phyloP scores from a whole-genome alignment of 768 basidiomycete species.

The Crassisporium funariophilum region DNA sequence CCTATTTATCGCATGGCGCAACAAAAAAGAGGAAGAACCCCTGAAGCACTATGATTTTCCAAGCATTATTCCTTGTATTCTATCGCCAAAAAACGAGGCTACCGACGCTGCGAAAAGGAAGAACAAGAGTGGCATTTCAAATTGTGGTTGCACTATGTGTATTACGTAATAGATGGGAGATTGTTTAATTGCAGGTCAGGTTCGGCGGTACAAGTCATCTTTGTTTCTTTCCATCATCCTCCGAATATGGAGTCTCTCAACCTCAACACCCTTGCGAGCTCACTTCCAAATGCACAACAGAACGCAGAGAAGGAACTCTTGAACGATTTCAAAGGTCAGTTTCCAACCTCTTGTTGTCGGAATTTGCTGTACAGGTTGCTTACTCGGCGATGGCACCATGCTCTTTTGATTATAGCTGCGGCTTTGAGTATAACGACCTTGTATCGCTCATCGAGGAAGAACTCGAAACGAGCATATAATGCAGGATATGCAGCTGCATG shows the following conservation, averaged over 20 bases:
- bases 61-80: too few species aligned
- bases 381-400: constrained; percentile 1
- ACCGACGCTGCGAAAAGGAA: too few species aligned
- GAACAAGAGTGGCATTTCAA: too few species aligned
- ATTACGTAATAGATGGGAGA: too few species aligned
- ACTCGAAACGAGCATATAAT: constrained; percentile 80
- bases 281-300: constrained; percentile 70
- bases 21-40: too few species aligned
- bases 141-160: too few species aligned
- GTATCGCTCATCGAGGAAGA: constrained; percentile 76
- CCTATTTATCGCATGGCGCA: too few species aligned
- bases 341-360: constrained; percentile 19
- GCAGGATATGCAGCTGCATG: constrained; percentile 80
- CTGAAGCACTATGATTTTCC: too few species aligned
- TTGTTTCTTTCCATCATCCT: constrained; percentile 2
- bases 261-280: constrained; percentile 76
- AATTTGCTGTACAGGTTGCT: constrained; percentile 3
- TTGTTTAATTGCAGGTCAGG: constrained; percentile 6
- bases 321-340: constrained; percentile 78
- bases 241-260: constrained; percentile 77
- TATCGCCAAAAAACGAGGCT: too few species aligned
- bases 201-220: constrained; percentile 3
- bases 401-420: constrained; percentile 53
- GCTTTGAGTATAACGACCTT: constrained; percentile 84
- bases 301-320: constrained; percentile 81